A percentile compares a stretch with the other conserved stretches of the same genome.
Evolutionary conservation across 1,284 basidiomycete species (phyloP).

Genomic region (Ceratobasidium sp.): DNA sequence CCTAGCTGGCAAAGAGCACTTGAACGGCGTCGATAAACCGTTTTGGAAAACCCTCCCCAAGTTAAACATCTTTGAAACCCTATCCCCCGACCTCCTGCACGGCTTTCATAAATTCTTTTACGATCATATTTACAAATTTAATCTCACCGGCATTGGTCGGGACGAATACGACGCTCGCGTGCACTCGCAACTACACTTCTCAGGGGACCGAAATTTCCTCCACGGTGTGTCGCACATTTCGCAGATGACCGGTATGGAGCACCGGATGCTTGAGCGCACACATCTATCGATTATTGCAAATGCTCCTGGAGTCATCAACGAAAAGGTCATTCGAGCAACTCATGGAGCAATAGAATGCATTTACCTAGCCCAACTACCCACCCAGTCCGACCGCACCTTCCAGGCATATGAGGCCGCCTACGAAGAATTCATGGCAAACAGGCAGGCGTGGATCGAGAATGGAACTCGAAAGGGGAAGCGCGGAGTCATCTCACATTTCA

Average conservation of each 20-base stretch:
- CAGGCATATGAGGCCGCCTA: conserved; percentile 4
- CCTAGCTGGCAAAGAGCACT: neutral
- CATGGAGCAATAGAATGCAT: conserved; percentile 14
- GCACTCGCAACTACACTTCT: neutral
- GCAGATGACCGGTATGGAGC: conserved; percentile 34
- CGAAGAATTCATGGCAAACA: neutral
- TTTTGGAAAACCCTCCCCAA: conserved; percentile 24
- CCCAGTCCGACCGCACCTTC: conserved; percentile 17
- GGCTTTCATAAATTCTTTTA: conserved; percentile 39
- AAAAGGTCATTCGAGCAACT: conserved; percentile 25
- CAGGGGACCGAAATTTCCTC: conserved; percentile 9
- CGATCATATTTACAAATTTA: conserved; percentile 24
- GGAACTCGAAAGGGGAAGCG: conserved; percentile 7
- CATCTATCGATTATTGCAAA: conserved; percentile 13
- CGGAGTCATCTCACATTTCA: conserved; percentile 16
- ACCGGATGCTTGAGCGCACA: conserved; percentile 23
- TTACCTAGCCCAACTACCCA: conserved; percentile 30
- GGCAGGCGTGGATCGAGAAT: conserved; percentile 35
- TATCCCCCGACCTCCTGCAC: conserved; percentile 31
- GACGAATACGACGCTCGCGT: conserved; percentile 17
- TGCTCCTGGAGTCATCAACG: conserved; percentile 21
- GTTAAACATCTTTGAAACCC: conserved; percentile 9
- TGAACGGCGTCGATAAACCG: conserved; percentile 40
- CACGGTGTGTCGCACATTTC: conserved; percentile 18
- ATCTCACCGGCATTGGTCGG: conserved; percentile 14